These are phyloP conservation scores for Blastomyces emzantsi DNA, from an alignment of 2,329 filamentous ascomycete genomes.

Conservation along the genomic window DNA sequence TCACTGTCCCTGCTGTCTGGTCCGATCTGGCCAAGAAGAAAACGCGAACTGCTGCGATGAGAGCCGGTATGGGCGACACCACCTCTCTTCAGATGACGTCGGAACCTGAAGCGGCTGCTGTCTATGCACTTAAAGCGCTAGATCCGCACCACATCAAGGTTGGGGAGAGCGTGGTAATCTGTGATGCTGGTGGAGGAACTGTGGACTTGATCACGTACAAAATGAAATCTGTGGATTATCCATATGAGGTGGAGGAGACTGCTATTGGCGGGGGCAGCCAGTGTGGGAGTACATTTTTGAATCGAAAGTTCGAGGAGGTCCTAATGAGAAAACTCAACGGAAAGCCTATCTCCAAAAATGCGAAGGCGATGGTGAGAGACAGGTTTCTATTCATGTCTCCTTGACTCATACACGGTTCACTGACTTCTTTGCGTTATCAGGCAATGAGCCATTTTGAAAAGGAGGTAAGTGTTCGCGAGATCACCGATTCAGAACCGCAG, in stretches of 20 bases:
- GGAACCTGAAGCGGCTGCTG: conserved; percentile 5
- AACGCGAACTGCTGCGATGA: conserved; percentile 5
- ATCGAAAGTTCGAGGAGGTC: conserved; percentile 6
- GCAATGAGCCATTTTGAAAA: conserved; percentile 10
- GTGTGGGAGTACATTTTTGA: conserved; percentile 8
- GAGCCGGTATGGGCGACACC: conserved; percentile 7
- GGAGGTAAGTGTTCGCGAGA: conserved; percentile 1
- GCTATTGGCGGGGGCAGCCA: conserved; percentile 7
- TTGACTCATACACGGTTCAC: background rate
- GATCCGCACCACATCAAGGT: conserved; percentile 9
- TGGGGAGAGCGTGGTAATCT: conserved; percentile 7
- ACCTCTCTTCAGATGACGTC: conserved; percentile 7
- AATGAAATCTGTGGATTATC: conserved; percentile 8
- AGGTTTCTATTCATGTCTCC: background rate
- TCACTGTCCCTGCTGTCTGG: conserved; percentile 8
- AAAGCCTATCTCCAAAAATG: conserved; percentile 8
- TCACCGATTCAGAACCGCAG: background rate
- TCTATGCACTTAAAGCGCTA: conserved; percentile 7
- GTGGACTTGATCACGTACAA: conserved; percentile 8
- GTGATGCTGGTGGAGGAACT: conserved; percentile 6
- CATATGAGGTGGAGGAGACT: conserved; percentile 9
- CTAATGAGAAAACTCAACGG: conserved; percentile 4
- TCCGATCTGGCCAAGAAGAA: conserved; percentile 7
- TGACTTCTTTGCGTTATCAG: background rate
- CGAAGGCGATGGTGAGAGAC: conserved; percentile 6